These are phyloP conservation scores for Glycyrrhiza uralensis DNA, from an alignment of 306 rosid species.

Conservation along the genomic window DNA sequence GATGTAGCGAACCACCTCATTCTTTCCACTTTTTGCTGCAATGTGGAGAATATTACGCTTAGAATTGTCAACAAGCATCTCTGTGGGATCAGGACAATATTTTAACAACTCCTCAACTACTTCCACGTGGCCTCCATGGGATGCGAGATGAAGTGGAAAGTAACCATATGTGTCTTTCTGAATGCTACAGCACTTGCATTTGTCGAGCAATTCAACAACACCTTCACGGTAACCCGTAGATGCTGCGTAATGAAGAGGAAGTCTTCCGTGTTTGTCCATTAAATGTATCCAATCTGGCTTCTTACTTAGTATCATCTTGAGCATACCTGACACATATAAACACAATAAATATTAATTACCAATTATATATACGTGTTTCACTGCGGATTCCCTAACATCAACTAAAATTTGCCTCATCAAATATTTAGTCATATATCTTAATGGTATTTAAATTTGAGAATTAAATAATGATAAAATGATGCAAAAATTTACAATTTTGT, in stretches of 20 bases:
- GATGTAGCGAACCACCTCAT: neutral
- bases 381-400: no score
- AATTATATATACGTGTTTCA: no score
- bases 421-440: no score
- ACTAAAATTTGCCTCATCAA: no score
- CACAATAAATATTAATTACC: no score
- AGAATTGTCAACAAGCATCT: neutral
- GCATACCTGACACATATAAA: neutral
- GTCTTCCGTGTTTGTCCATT: neutral
- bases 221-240: constrained; percentile 25
- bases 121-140: neutral
- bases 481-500: no score
- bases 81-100: constrained; percentile 1
- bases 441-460: no score
- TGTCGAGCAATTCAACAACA: neutral
- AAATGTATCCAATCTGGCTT: constrained; percentile 19
- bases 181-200: neutral
- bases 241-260: constrained; percentile 30
- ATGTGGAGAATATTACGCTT: constrained; percentile 17
- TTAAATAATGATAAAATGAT: no score
- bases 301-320: neutral
- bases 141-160: constrained; percentile 27
- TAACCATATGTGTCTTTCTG: neutral
- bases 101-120: neutral
- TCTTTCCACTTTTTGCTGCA: constrained; percentile 13